These are phyloP conservation scores for Daldinia vernicosa DNA, from an alignment of 495 filamentous ascomycete species.

Conservation along the genomic window DNA sequence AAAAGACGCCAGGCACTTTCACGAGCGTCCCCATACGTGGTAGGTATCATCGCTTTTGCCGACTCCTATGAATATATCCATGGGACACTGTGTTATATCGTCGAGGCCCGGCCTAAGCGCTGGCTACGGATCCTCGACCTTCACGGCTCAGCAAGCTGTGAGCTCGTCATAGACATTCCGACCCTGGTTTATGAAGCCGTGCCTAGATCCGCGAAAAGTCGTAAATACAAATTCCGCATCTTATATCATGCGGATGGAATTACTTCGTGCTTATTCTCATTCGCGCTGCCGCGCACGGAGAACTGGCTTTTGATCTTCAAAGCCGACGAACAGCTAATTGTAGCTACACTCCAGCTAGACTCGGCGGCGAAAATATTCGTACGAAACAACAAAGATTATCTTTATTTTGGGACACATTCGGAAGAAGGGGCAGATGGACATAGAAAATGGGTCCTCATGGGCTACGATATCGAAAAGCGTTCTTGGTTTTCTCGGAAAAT, in stretches of 20 bases:
- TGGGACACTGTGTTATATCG: constrained; percentile 70
- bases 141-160: constrained; percentile 58
- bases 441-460: constrained; percentile 69
- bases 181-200: constrained; percentile 52
- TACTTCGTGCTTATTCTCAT: constrained; percentile 64
- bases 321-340: constrained; percentile 52
- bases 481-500: constrained; percentile 52
- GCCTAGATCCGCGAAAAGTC: constrained; percentile 41
- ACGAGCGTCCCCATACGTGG: constrained; percentile 68
- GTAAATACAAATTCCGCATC: constrained; percentile 62
- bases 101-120: constrained; percentile 49
- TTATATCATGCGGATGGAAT: constrained; percentile 70
- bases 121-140: constrained; percentile 72
- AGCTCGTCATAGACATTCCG: constrained; percentile 68
- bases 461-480: constrained; percentile 56
- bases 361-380: constrained; percentile 69
- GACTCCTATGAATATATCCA: constrained; percentile 69
- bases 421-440: constrained; percentile 59
- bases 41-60: constrained; percentile 66
- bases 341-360: constrained; percentile 54
- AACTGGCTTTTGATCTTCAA: constrained; percentile 70
- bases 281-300: constrained; percentile 46
- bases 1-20: constrained; percentile 70
- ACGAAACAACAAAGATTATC: constrained; percentile 68
- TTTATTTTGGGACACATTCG: constrained; percentile 74